Conservation (phyloP, 192 early-diverging fungal species). For the Rhizoclosmatium globosum region DNA sequence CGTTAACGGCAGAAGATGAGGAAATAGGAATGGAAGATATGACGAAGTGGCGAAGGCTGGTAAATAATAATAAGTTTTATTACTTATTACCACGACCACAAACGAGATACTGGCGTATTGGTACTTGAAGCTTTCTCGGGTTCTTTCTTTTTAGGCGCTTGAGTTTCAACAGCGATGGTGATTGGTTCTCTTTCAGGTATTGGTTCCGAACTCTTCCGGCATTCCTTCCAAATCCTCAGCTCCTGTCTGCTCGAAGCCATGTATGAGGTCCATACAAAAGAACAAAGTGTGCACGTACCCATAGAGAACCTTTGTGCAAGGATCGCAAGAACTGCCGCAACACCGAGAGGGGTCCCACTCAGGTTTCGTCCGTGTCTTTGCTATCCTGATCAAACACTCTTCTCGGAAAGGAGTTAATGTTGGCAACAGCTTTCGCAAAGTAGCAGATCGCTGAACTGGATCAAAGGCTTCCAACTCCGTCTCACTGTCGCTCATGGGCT, state of each 20-base stretch:
- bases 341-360: not conserved
- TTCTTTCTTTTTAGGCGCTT: not conserved
- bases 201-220: slow-evolving; percentile 4
- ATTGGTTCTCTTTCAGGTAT: not conserved
- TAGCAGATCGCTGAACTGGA: not conserved
- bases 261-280: too few relatives aligned
- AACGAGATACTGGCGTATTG: not conserved
- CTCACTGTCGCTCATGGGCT: not conserved
- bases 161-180: not conserved
- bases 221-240: slow-evolving; percentile 27
- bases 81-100: slow-evolving; percentile 14
- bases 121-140: not conserved
- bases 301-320: slow-evolving; percentile 4
- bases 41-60: not conserved
- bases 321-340: slow-evolving; percentile 19
- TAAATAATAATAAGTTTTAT: not conserved
- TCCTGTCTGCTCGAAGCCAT: slow-evolving; percentile 2
- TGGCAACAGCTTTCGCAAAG: slow-evolving; percentile 17
- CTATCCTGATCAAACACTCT: not conserved
- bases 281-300: not conserved
- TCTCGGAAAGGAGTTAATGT: slow-evolving; percentile 15
- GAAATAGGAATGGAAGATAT: not conserved
- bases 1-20: not conserved
- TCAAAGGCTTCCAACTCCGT: slow-evolving; percentile 16
- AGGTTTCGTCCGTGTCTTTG: not conserved